Evolutionary conservation across 495 filamentous ascomycete genomes (phyloP), one percentile per base, ranked within the genome.

Genomic region (Trichoderma erinaceum): DNA sequence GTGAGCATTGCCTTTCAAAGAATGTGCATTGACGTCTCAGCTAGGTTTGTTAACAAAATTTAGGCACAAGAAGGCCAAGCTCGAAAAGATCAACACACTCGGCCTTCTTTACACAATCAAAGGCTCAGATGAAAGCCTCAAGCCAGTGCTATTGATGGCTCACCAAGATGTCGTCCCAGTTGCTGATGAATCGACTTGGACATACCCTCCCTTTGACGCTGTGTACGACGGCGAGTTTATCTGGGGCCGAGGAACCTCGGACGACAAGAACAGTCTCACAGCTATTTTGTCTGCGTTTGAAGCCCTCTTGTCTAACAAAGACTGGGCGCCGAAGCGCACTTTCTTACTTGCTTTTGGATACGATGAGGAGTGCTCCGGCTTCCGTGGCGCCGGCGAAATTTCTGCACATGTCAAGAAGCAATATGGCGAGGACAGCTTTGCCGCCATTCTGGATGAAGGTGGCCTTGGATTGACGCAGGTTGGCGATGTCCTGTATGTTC

Each of bases 81-180:
- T 90, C 8, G 86, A 89, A 66, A 84, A 85, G 68, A 76, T 90
- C 70, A 91, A 92, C 75, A 89, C 86, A 1, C 84, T 89, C 68
- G 89, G 87, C 3, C 79, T 92, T 25, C 75, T 91, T 65, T 90
- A 84, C 75, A 91, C 88, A 16, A 87, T 88, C 79, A 73, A 85
- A 66, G 89, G 88, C 35, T 84, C 75, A 32, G 79, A 89, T 46
- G 70, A 76, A 13, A 79, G 75, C 1, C 78, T 87, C 56, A 89
- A 87, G 74, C 89, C 89, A 0, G 81, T 87, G 11, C 80, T 92
- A 4, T 83, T 92, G 66, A 90, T 88, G 81, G 89, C 87, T 0
- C 89, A 92, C 71, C 90, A 92, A 74, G 90, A 92, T 70, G 86
- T 89, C 6, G 89, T 92, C 10, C 89, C 90, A 11, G 89, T 90